Percentiles rank a stretch among this genome's conserved stretches.
Evolutionary conservation across 2,329 filamentous ascomycete genomes (phyloP).

Genomic region (Dactylellina drechsleri): DNA sequence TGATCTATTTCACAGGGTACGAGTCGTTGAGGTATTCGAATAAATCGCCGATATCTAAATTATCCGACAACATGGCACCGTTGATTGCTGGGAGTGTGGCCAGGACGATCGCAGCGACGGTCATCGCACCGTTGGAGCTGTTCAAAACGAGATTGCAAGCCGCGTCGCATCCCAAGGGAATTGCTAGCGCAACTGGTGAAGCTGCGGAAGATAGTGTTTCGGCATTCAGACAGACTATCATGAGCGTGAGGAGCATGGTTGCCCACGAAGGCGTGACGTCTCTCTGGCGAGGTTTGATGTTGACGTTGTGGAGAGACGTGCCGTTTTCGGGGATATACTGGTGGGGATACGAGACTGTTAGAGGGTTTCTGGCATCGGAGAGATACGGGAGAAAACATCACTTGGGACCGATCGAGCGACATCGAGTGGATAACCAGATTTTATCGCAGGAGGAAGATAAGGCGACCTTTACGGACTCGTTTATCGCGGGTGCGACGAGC

Average conservation of each 20-base stretch:
- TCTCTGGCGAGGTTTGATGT: conserved; percentile 86
- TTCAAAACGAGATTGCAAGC: conserved; percentile 93
- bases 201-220: conserved; percentile 65
- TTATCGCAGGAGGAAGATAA: conserved; percentile 43
- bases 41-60: conserved; percentile 74
- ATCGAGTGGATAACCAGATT: conserved; percentile 67
- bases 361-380: conserved; percentile 62
- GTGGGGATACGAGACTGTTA: conserved; percentile 94
- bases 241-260: conserved; percentile 82
- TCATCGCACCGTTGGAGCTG: conserved; percentile 91
- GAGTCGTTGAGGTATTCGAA: conserved; percentile 86
- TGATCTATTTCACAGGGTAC: conserved; percentile 98
- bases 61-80: conserved; percentile 78
- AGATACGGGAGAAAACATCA: conserved; percentile 47
- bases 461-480: conserved; percentile 85
- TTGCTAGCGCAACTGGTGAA: not conserved
- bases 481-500: conserved; percentile 82
- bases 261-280: conserved; percentile 78
- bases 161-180: conserved; percentile 62
- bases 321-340: conserved; percentile 98
- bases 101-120: conserved; percentile 80
- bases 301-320: conserved; percentile 96
- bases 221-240: conserved; percentile 81
- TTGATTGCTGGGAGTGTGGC: conserved; percentile 82
- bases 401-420: conserved; percentile 68